Percentiles rank a stretch among this genome's conserved stretches.
phyloP scores from a whole-genome alignment of 306 rosid genomes.

The Cicer cuneatum region DNA sequence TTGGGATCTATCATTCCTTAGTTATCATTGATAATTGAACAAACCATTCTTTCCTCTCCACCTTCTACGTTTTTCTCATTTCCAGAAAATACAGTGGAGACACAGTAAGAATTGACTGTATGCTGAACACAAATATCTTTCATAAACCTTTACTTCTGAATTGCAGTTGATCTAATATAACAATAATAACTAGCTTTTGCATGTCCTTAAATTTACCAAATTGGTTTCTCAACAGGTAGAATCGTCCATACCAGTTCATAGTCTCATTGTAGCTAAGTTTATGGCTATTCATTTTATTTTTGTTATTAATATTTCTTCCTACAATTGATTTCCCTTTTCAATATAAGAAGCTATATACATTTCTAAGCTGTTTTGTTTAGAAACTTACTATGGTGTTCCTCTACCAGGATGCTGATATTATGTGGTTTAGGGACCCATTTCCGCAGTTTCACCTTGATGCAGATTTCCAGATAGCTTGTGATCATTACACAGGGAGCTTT shows the following conservation, averaged over 20 bases:
- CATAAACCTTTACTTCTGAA: slow-evolving; percentile 18
- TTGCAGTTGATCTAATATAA: slow-evolving; percentile 33
- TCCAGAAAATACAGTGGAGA: slow-evolving; percentile 13
- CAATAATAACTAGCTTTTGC: slow-evolving; percentile 16
- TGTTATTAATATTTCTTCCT: slow-evolving; percentile 32
- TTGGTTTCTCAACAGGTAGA: slow-evolving; percentile 17
- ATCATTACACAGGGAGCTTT: slow-evolving; percentile 74
- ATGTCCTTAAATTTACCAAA: slow-evolving; percentile 2
- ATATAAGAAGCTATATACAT: slow-evolving; percentile 31
- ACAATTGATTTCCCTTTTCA: not conserved
- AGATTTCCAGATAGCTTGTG: slow-evolving; percentile 95
- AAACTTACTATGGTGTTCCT: slow-evolving; percentile 39
- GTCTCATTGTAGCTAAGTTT: slow-evolving; percentile 21
- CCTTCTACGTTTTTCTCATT: slow-evolving; percentile 15
- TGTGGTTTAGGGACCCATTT: slow-evolving; percentile 98
- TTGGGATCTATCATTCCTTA: slow-evolving; percentile 16
- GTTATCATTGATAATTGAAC: slow-evolving; percentile 23
- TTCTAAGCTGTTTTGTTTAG: slow-evolving; percentile 36
- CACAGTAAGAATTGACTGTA: slow-evolving; percentile 21
- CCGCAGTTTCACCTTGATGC: slow-evolving; percentile 70
- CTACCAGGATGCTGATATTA: slow-evolving; percentile 90
- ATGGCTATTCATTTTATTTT: slow-evolving; percentile 32
- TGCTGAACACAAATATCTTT: slow-evolving; percentile 37
- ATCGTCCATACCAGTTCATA: not conserved
- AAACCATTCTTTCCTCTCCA: not conserved